Evolutionary conservation across 345 rosid genomes (phyloP), one percentile per base, ranked within the genome.

Genomic region (Rhodamnia argentea): DNA sequence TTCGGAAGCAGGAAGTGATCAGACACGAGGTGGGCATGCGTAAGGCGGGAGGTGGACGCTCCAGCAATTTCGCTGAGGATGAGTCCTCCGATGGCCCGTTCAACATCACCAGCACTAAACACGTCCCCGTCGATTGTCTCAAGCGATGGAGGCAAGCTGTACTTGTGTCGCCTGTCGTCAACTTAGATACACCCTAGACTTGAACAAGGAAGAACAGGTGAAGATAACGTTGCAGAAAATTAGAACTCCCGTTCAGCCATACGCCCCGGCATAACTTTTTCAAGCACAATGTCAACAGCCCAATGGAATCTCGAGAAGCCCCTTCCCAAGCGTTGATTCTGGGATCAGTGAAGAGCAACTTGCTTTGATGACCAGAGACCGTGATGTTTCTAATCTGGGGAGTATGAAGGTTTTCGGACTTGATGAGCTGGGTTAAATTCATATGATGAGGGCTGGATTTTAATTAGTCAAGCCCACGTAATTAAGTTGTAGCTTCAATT

Each of bases 141-240:
- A 90, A 89, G 86, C 92, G 96, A 24, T 97, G 99, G 99, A 93
- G 99, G 99, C 94, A 94, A 96, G 99, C 99, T 16, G 96, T 98
- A 0, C 91, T 97, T 40, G 99, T 96, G 85, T 92, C 96, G 81
- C 94, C 86, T 91, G 98, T 52, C 95, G 99, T 83, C 93, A 99
- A 20, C 96, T 97, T 82, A 94, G 99, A 54, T 97, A 97, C 89
- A 97, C 99, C 59, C 90, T 95, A 89, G 98, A 97, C 90, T 91
- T 97, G 90, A 92, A 94, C 86, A 95, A 93, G 92, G 95, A 93
- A 88, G 98, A 94, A 85, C 98, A 97, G 86, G 91, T 84, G 90
- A 92, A 75, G 54, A 88, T 89, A 86, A 83, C 89, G 53, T 88
- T 91, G 85, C 57, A 94, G 89, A 91, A 91, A 92, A 91, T 97